These are phyloP conservation scores for Coelastrella sp. DNA, from an alignment of 139 green algal species.

Conservation along the genomic window DNA sequence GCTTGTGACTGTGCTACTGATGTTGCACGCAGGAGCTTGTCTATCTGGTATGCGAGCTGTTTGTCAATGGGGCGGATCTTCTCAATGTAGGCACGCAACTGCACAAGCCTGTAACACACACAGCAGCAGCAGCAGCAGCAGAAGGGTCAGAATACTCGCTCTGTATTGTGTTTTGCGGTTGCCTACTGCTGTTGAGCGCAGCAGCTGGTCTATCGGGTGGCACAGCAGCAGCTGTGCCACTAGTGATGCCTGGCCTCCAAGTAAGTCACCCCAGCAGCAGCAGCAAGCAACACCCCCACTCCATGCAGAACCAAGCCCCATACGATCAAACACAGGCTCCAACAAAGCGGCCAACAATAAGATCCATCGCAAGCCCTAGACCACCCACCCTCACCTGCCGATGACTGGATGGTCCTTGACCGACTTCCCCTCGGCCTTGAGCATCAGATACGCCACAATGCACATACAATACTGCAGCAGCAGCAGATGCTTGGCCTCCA, in stretches of 20 bases:
- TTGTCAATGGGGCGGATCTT: constrained; percentile 97
- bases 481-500: constrained; percentile 98
- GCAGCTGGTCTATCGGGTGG: constrained; percentile 93
- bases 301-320: too few relatives aligned
- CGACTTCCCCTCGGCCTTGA: constrained; percentile 93
- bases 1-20: constrained; percentile 45
- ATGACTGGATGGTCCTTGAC: constrained; percentile 96
- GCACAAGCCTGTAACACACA: constrained; percentile 50
- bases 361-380: too few relatives aligned
- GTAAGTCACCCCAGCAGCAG: too few relatives aligned
- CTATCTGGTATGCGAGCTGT: constrained; percentile 96
- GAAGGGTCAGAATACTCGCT: too few relatives aligned
- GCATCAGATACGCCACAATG: constrained; percentile 97
- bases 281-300: too few relatives aligned
- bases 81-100: constrained; percentile 89
- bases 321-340: too few relatives aligned
- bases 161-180: constrained; percentile 17
- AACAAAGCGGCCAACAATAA: too few relatives aligned
- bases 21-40: constrained; percentile 91
- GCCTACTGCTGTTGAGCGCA: constrained; percentile 67
- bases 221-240: constrained; percentile 85
- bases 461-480: constrained; percentile 93
- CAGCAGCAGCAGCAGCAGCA: too few relatives aligned
- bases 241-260: too few relatives aligned
- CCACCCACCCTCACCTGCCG: constrained; percentile 38